These are phyloP conservation scores for Chaetoscypha palmicola DNA, from an alignment of 2,329 filamentous ascomycete genomes.

Conservation along the genomic window DNA sequence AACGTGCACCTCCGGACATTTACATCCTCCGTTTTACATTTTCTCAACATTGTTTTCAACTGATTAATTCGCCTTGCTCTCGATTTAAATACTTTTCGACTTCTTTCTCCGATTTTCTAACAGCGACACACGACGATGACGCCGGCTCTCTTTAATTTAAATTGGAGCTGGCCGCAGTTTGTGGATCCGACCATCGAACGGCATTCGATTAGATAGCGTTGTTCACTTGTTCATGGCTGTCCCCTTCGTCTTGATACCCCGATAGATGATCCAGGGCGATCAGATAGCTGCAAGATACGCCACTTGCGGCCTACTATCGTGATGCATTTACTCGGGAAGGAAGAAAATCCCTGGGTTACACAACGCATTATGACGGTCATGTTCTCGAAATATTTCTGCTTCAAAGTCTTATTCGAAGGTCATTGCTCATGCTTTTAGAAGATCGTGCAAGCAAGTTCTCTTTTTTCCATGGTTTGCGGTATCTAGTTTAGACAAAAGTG, in stretches of 20 bases:
- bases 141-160: constrained; percentile 24
- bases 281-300: constrained; percentile 29
- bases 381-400: constrained; percentile 25
- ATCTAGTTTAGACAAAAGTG: constrained; percentile 27
- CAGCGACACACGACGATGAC: constrained; percentile 25
- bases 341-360: constrained; percentile 22
- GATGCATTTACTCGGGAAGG: constrained; percentile 28
- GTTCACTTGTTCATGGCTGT: constrained; percentile 31
- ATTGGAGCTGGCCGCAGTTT: constrained; percentile 20
- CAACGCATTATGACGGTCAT: constrained; percentile 32
- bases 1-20: constrained; percentile 22
- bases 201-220: constrained; percentile 35
- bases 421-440: constrained; percentile 21
- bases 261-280: constrained; percentile 30
- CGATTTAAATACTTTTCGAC: constrained; percentile 18
- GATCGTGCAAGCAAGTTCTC: constrained; percentile 22
- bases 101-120: constrained; percentile 27
- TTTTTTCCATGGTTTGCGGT: constrained; percentile 18
- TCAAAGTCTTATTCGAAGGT: constrained; percentile 22
- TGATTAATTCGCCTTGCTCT: constrained; percentile 19
- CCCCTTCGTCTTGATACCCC: constrained; percentile 29
- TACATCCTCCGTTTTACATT: constrained; percentile 11
- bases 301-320: constrained; percentile 29
- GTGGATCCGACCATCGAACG: constrained; percentile 28
- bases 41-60: constrained; percentile 15